Evolutionary conservation across 371 early-diverging fungal species (phyloP).

Genomic region (Syncephalastrum sp.): DNA sequence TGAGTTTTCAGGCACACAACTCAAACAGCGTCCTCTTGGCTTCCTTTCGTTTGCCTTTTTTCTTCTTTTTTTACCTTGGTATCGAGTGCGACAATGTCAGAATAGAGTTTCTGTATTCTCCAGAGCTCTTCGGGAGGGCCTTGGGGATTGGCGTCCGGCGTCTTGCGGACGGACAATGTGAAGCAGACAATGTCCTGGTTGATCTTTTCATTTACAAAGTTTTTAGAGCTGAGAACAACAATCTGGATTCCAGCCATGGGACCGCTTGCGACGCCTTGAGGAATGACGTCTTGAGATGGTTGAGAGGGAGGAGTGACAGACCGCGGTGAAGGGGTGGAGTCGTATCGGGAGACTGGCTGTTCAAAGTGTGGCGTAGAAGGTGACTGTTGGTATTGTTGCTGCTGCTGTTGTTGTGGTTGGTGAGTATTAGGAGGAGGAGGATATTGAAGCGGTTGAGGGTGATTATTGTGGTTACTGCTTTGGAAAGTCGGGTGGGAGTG

Average conservation of each 20-base stretch:
- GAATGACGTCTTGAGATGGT: too few relatives aligned
- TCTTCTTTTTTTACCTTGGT: conserved; percentile 51
- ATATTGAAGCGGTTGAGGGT: too few relatives aligned
- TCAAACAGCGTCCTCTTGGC: background rate
- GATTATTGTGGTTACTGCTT: too few relatives aligned
- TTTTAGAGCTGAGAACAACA: conserved; percentile 62
- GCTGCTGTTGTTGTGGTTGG: conserved; percentile 2
- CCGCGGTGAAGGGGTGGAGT: too few relatives aligned
- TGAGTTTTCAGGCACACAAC: background rate
- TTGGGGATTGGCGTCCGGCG: conserved; percentile 16
- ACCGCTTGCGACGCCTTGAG: conserved; percentile 8
- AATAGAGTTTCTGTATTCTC: conserved; percentile 80
- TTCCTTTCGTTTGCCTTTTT: background rate
- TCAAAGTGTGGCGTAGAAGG: conserved; percentile 13
- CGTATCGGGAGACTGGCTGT: too few relatives aligned
- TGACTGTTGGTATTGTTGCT: conserved; percentile 8
- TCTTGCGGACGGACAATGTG: conserved; percentile 40
- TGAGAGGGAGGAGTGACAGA: too few relatives aligned
- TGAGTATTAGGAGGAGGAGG: background rate
- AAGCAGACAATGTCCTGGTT: conserved; percentile 61
- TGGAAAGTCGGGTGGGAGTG: too few relatives aligned
- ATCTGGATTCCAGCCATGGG: conserved; percentile 44
- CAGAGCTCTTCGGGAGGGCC: conserved; percentile 59
- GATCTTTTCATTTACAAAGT: conserved; percentile 68
- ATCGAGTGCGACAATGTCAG: conserved; percentile 77